A percentile compares a stretch with the other conserved stretches of the same genome.
phyloP scores from a whole-genome alignment of 805 yeast species.

The Candida nitratophila region DNA sequence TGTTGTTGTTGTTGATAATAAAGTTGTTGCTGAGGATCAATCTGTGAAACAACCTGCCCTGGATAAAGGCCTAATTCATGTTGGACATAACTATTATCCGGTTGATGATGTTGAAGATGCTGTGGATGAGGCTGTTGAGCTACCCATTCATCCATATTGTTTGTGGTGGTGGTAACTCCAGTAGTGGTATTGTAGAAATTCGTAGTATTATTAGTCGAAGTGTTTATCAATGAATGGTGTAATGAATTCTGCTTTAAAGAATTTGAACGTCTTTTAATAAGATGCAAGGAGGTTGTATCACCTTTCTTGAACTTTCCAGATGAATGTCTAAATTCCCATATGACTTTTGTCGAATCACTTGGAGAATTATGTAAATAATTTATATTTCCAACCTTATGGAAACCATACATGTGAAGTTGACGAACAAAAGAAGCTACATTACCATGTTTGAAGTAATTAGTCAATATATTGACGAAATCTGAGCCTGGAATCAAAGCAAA shows the following conservation, averaged over 20 bases:
- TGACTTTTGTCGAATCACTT: conserved; percentile 14
- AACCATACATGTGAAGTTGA: conserved; percentile 94
- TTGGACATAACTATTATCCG: too few relatives aligned
- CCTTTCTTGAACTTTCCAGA: conserved; percentile 42
- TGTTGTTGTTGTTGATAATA: conserved; percentile 7
- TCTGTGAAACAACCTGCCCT: too few relatives aligned
- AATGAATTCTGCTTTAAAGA: conserved; percentile 18
- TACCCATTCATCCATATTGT: conserved; percentile 1
- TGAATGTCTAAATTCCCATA: conserved; percentile 54
- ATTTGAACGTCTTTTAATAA: conserved; percentile 42
- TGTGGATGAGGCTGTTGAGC: conserved; percentile 8
- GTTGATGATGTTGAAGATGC: neutral
- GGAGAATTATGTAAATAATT: conserved; percentile 12
- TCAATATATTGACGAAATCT: conserved; percentile 53
- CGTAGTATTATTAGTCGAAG: neutral
- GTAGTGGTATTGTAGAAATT: neutral
- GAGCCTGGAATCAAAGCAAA: conserved; percentile 61
- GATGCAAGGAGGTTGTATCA: conserved; percentile 36
- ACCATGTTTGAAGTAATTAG: conserved; percentile 87
- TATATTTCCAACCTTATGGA: conserved; percentile 67
- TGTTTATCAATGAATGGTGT: conserved; percentile 1
- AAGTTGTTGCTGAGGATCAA: conserved; percentile 7
- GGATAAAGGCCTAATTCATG: too few relatives aligned
- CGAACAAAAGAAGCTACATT: conserved; percentile 91
- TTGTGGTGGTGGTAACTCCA: neutral